A percentile compares a stretch with the other conserved stretches of the same genome.
These are phyloP conservation scores for Cicer chorassanicum DNA, from an alignment of 306 rosid species.

Conservation along the genomic window DNA sequence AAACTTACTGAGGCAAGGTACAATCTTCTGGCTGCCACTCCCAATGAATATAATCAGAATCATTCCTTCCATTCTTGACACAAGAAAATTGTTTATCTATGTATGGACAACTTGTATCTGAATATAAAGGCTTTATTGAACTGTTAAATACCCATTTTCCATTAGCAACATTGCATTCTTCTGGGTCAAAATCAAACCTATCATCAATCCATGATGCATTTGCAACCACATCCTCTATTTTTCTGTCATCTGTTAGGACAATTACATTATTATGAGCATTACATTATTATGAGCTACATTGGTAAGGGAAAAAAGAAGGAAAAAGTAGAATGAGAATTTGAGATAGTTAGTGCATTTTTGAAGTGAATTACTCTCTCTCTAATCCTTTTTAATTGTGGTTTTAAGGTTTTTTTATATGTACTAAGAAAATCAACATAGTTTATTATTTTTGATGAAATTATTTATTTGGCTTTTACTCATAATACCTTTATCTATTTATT, in stretches of 20 bases:
- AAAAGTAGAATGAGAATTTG: not conserved
- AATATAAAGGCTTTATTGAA: constrained; percentile 71
- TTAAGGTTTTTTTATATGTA: not conserved
- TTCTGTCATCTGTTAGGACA: constrained; percentile 51
- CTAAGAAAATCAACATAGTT: not conserved
- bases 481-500: not conserved
- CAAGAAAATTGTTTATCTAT: constrained; percentile 89
- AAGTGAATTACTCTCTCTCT: not conserved
- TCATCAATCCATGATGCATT: constrained; percentile 66
- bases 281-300: constrained; percentile 2
- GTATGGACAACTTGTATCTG: constrained; percentile 83
- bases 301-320: not conserved
- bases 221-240: constrained; percentile 47
- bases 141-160: constrained; percentile 91
- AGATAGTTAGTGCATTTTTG: not conserved
- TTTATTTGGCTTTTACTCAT: not conserved
- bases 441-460: not conserved
- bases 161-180: constrained; percentile 79
- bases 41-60: constrained; percentile 84
- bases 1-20: constrained; percentile 68
- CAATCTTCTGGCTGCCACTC: constrained; percentile 98
- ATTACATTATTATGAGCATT: not conserved
- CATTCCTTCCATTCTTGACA: constrained; percentile 76
- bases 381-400: not conserved
- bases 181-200: constrained; percentile 86